Base-by-base conservation (phyloP, 371 early-diverging fungal species). In the Mucor saturninus region DNA sequence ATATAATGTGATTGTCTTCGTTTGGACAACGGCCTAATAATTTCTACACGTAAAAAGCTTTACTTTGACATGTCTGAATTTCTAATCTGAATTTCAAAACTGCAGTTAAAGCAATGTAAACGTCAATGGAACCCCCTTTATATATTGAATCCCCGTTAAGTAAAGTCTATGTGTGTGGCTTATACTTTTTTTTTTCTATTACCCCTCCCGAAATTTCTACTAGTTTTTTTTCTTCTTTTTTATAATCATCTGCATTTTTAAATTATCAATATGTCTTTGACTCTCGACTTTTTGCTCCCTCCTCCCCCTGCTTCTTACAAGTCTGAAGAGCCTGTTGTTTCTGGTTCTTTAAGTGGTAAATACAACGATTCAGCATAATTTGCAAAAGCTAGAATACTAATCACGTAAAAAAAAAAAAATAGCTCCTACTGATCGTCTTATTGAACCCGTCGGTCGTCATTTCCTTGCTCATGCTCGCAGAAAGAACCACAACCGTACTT, bases 391-490 rank as follows among this genome's bases (percentile, higher is more conserved):
- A 29, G 31, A 52, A 52, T 2, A 32, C 13, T 8, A 31, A 35
- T 35, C 38, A 15, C 13, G 4, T 58, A 45, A 21, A 21, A 21
- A 21, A 21, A 21, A 21, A 21, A 21, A 21, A 39, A 39, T 50
- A 67, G 74, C 79, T 54, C 65, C 86, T 59, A 67, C 63, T 56
- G 81, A 83, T 53, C 84, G 84, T 60, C 67, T 83, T 46, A 70
- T 86, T 62, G 83, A 89, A 67, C 88, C 88, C 39, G 81, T 83
- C 30, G 89, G 89, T 66, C 85, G 77, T 30, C 79, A 84, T 54
- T 88, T 87, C 81, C 81, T 87, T 46, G 89, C 86, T 54, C 83
- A 87, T 62, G 88, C 86, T 35, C 86, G 89, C 48, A 82, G 89
- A 61, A 85, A 86, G 81, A 79, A 81, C 31, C 83, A 88, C 73